A percentile compares a stretch with the other conserved stretches of the same genome.
phyloP scores from a whole-genome alignment of 345 rosid species.

The Eutrema japonicum region DNA sequence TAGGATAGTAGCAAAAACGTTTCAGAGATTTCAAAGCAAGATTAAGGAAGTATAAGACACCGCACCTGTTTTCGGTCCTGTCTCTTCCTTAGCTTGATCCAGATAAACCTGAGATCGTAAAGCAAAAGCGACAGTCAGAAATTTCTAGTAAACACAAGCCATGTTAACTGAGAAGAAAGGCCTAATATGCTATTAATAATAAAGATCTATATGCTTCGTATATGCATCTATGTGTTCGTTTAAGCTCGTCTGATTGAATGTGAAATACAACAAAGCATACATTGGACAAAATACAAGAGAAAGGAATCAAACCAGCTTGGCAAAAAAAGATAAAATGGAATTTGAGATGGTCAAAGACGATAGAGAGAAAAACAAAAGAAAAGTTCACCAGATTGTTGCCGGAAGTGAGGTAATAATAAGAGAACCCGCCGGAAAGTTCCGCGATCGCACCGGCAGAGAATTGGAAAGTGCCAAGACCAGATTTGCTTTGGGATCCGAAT shows the following conservation, averaged over 20 bases:
- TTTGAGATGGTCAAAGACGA: constrained; percentile 3
- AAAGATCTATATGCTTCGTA: neutral
- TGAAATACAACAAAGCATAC: constrained; percentile 6
- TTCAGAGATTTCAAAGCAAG: neutral
- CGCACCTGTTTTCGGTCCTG: constrained; percentile 68
- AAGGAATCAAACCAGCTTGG: constrained; percentile 21
- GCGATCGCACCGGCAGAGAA: constrained; percentile 71
- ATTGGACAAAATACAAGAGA: constrained; percentile 8
- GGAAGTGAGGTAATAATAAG: constrained; percentile 59
- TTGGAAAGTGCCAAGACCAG: constrained; percentile 52
- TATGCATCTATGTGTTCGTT: neutral
- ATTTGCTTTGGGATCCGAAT: constrained; percentile 50
- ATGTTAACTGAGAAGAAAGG: constrained; percentile 19
- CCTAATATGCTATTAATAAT: neutral
- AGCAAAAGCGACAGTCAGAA: constrained; percentile 2
- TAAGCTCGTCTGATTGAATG: constrained; percentile 7
- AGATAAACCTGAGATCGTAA: constrained; percentile 62
- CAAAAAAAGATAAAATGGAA: neutral
- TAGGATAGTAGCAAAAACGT: neutral
- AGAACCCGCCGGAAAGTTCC: constrained; percentile 82
- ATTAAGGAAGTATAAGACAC: neutral
- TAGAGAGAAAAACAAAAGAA: neutral
- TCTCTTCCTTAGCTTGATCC: constrained; percentile 64
- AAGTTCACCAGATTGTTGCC: constrained; percentile 61
- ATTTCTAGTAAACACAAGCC: neutral